Percentiles rank a stretch among this genome's conserved stretches.
Evolutionary conservation across 2,329 filamentous ascomycete genomes (phyloP).

Genomic region (Arthrocladium fulminans): DNA sequence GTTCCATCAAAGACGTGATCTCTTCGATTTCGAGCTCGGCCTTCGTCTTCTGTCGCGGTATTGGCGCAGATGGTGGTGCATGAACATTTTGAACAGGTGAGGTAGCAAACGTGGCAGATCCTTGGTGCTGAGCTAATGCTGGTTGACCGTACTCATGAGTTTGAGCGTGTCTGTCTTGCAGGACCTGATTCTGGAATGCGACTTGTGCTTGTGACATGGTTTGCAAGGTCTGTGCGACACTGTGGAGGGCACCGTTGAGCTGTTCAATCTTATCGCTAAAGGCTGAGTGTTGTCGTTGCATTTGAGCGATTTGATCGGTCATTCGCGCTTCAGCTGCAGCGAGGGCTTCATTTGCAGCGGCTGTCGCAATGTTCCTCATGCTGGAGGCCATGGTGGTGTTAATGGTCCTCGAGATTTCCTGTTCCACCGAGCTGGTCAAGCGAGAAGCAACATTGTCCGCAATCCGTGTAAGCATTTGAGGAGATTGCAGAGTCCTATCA

Average conservation of each 20-base stretch:
- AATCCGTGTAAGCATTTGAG: slow-evolving; percentile 62
- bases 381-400: slow-evolving; percentile 57
- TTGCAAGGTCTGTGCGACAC: slow-evolving; percentile 45
- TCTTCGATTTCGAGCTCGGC: slow-evolving; percentile 36
- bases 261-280: slow-evolving; percentile 47
- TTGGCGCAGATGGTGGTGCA: slow-evolving; percentile 22
- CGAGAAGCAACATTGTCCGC: slow-evolving; percentile 62
- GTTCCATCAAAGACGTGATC: slow-evolving; percentile 33
- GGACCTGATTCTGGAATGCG: slow-evolving; percentile 34
- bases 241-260: slow-evolving; percentile 46
- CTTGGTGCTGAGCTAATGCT: slow-evolving; percentile 10
- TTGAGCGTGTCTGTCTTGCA: slow-evolving; percentile 21
- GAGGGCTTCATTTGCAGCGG: slow-evolving; percentile 59
- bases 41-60: slow-evolving; percentile 22
- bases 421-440: slow-evolving; percentile 60
- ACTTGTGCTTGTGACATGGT: slow-evolving; percentile 36
- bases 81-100: slow-evolving; percentile 16
- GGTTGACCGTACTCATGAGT: slow-evolving; percentile 11
- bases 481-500: slow-evolving; percentile 60
- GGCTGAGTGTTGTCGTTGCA: slow-evolving; percentile 29
- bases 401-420: slow-evolving; percentile 55
- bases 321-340: slow-evolving; percentile 58
- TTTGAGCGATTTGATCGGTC: slow-evolving; percentile 42
- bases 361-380: slow-evolving; percentile 55
- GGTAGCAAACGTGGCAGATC: slow-evolving; percentile 10